Base-by-base conservation (phyloP, 164 flowering plant genomes). In the Liquidambar formosana region DNA sequence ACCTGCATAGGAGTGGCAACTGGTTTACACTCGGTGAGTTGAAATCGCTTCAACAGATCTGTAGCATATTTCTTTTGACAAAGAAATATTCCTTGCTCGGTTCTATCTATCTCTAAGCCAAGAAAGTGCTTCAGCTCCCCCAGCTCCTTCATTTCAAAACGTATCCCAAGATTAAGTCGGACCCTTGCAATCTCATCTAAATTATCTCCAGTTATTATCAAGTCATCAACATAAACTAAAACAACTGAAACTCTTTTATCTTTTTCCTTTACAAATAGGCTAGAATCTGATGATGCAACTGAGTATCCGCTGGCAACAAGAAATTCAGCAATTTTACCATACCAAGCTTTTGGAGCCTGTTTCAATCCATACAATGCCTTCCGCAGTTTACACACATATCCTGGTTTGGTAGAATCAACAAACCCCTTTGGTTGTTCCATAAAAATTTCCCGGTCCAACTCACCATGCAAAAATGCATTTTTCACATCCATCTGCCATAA, bases 101-200 rank as follows among this genome's bases (percentile, higher is more conserved):
- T 27, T 14, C 10, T 6, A 10, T 64, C 72, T 21, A 71, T 63
- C 25, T 76, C 73, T 18, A 71, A 23, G 4, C 69, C 28, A 63
- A 70, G 68, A 33, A 76, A 74, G 18, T 46, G 33, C 16, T 56
- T 47, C 18, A 68, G 26, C 44, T 63, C 51, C 1, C 65, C 64
- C 25, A 74, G 52, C 43, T 18, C 43, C 22, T 74, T 74, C 59
- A 74, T 74, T 15, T 74, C 61, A 49, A 68, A 68, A 2, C 33
- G 43, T 58, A 62, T 11, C 10, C 19, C 28, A 1, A 69, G 58
- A 1, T 61, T 64, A 1, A 15, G 27, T 19, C 48, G 4, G 0
- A 56, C 46, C 1, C 22, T 14, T 45, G 16, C 41, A 38, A 66
- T 33, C 22, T 66, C 56, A 0, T 41, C 28, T 12, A 10, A 57